Evolutionary conservation across 148 eudicot species (phyloP).

Genomic region (Chenopodium album): DNA sequence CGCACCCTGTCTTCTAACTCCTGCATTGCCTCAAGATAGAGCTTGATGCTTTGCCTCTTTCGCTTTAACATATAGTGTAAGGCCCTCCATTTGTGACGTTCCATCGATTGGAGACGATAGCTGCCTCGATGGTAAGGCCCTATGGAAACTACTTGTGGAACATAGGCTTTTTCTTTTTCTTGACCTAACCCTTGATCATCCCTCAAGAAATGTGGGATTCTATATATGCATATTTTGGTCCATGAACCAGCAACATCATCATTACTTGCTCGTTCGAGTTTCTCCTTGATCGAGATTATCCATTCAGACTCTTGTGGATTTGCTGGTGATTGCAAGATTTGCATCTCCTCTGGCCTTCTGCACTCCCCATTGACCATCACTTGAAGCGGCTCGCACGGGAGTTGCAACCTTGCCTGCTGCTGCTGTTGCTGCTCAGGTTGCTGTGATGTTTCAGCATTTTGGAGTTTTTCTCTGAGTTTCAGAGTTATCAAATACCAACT

Average conservation of each 20-base stretch:
- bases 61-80: conserved; percentile 55
- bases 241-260: conserved; percentile 57
- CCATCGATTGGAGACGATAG: conserved; percentile 55
- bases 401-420: conserved; percentile 23
- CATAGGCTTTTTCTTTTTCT: conserved; percentile 59
- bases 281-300: conserved; percentile 58
- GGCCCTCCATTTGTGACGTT: conserved; percentile 85
- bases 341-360: neutral
- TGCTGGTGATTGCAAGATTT: conserved; percentile 7
- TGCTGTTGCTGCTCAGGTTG: conserved; percentile 28
- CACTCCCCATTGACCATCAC: conserved; percentile 26
- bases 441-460: conserved; percentile 18
- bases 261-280: conserved; percentile 52
- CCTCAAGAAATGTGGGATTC: conserved; percentile 61
- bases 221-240: conserved; percentile 65
- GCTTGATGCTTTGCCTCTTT: conserved; percentile 40
- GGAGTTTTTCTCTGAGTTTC: conserved; percentile 76
- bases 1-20: conserved; percentile 63
- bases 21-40: conserved; percentile 54
- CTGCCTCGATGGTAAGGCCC: conserved; percentile 81
- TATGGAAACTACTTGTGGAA: conserved; percentile 75
- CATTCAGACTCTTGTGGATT: conserved; percentile 57
- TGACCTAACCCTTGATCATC: conserved; percentile 46
- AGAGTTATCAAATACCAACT: conserved; percentile 93
- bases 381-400: conserved; percentile 24